Percentiles rank a stretch among this genome's conserved stretches.
These are phyloP conservation scores for Marasmius tenuissimus DNA, from an alignment of 1,284 basidiomycete genomes.

Conservation along the genomic window DNA sequence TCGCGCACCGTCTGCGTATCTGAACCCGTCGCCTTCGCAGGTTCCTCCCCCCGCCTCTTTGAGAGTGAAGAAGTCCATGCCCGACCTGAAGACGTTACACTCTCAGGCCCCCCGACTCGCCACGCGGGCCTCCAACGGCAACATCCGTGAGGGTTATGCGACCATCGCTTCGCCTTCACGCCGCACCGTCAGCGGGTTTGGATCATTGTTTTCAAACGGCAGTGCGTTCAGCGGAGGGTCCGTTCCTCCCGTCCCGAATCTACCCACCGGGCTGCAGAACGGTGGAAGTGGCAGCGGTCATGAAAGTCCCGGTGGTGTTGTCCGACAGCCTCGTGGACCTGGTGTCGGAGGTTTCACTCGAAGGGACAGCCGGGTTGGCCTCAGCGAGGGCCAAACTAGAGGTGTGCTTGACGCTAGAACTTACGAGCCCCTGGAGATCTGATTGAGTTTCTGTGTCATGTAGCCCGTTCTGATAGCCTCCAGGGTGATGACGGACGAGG, in stretches of 20 bases:
- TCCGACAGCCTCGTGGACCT: slow-evolving; percentile 80
- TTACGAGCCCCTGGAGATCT: slow-evolving; percentile 83
- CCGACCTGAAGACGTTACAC: slow-evolving; percentile 84
- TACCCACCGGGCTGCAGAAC: slow-evolving; percentile 50
- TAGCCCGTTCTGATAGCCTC: slow-evolving; percentile 43
- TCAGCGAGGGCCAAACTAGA: slow-evolving; percentile 55
- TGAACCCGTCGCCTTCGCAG: slow-evolving; percentile 53
- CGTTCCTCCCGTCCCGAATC: slow-evolving; percentile 76
- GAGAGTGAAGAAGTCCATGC: slow-evolving; percentile 95
- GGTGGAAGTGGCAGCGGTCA: slow-evolving; percentile 36
- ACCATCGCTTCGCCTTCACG: slow-evolving; percentile 82
- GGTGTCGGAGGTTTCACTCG: slow-evolving; percentile 68
- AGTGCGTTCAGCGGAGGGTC: slow-evolving; percentile 37
- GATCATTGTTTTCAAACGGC: slow-evolving; percentile 62
- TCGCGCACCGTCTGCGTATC: slow-evolving; percentile 72
- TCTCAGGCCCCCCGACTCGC: slow-evolving; percentile 78
- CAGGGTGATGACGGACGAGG: slow-evolving; percentile 42
- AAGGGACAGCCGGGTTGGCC: slow-evolving; percentile 59
- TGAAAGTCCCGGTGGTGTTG: slow-evolving; percentile 53
- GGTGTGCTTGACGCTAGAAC: slow-evolving; percentile 77
- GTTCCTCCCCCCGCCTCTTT: slow-evolving; percentile 51
- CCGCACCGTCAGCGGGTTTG: slow-evolving; percentile 68
- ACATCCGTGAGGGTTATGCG: slow-evolving; percentile 89
- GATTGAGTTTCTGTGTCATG: slow-evolving; percentile 27
- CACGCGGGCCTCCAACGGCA: slow-evolving; percentile 85